These are phyloP conservation scores for Podosphaera xanthii DNA, from an alignment of 2,329 filamentous ascomycete species.

Conservation along the genomic window DNA sequence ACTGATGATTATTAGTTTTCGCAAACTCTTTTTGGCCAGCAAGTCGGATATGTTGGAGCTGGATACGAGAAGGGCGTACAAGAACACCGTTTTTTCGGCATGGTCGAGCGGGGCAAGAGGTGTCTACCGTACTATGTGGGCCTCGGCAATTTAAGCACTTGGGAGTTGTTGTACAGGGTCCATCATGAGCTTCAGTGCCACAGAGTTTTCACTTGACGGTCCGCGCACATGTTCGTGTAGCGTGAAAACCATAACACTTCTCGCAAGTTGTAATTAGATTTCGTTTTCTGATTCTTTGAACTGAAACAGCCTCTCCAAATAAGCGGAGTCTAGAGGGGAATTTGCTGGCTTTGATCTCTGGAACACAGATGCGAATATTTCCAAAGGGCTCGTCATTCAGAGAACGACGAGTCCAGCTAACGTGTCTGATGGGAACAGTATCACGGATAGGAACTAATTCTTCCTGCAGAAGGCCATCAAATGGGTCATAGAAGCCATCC, in stretches of 20 bases:
- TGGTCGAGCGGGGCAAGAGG: not conserved
- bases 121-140: not conserved
- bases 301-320: not conserved
- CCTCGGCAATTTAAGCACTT: not conserved
- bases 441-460: too few species aligned
- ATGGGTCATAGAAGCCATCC: too few species aligned
- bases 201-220: not conserved
- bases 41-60: not conserved
- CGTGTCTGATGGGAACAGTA: too few species aligned
- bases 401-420: too few species aligned
- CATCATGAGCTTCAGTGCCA: too few species aligned
- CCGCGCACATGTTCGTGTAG: not conserved
- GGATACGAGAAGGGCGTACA: not conserved
- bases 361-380: not conserved
- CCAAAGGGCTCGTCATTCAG: not conserved
- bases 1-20: not conserved
- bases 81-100: not conserved
- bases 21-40: not conserved
- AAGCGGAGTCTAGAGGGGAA: not conserved
- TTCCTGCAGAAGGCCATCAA: too few species aligned
- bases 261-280: not conserved
- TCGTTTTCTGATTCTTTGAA: not conserved
- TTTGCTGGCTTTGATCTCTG: not conserved
- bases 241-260: not conserved
- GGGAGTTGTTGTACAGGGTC: too few species aligned